These are phyloP conservation scores for Hyphodiscus hymeniophilus DNA, from an alignment of 495 filamentous ascomycete species.

Conservation along the genomic window DNA sequence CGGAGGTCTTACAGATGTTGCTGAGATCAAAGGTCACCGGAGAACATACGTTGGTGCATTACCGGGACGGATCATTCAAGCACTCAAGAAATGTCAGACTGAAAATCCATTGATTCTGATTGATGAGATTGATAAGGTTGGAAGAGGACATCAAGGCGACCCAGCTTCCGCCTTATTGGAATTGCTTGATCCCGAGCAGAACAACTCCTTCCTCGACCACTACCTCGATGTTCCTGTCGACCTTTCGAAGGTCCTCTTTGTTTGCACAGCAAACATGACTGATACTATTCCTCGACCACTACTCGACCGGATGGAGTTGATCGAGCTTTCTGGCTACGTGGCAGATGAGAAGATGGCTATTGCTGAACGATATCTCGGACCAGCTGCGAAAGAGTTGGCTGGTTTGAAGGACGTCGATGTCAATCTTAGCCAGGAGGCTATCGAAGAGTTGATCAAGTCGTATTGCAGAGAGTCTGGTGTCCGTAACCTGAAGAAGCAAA, in stretches of 20 bases:
- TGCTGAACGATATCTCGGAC: constrained; percentile 84
- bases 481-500: constrained; percentile 97
- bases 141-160: constrained; percentile 90
- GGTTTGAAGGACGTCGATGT: constrained; percentile 90
- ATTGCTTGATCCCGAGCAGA: constrained; percentile 94
- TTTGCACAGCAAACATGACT: constrained; percentile 98
- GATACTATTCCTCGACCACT: constrained; percentile 95
- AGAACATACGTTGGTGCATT: constrained; percentile 95
- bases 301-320: constrained; percentile 96
- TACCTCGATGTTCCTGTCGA: constrained; percentile 99
- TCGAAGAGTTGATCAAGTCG: constrained; percentile 94
- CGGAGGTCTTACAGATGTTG: constrained; percentile 92
- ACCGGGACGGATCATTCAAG: constrained; percentile 94
- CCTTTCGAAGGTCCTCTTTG: constrained; percentile 95
- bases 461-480: constrained; percentile 97
- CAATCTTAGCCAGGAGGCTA: constrained; percentile 69
- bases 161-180: constrained; percentile 92
- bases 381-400: constrained; percentile 81
- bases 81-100: constrained; percentile 97
- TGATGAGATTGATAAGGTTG: constrained; percentile 97
- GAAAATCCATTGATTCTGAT: constrained; percentile 96
- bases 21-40: constrained; percentile 98
- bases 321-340: constrained; percentile 93
- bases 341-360: constrained; percentile 99
- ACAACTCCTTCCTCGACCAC: constrained; percentile 94